Percentiles rank a stretch among this genome's conserved stretches.
Evolutionary conservation across 495 filamentous ascomycete genomes (phyloP).

Genomic region (Arthonia radiata): DNA sequence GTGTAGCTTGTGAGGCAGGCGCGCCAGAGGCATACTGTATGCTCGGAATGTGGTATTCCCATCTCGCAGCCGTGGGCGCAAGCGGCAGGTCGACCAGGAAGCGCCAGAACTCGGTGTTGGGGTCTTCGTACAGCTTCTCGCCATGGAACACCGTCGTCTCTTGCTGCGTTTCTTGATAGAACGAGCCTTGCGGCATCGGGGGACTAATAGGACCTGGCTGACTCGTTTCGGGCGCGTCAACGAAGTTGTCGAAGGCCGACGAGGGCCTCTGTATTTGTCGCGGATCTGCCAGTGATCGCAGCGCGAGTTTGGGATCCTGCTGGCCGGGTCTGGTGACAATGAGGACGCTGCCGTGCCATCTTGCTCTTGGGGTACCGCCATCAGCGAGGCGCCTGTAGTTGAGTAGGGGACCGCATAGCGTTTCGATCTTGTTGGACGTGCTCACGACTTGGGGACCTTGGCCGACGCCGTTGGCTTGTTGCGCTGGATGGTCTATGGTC

Average conservation of each 20-base stretch:
- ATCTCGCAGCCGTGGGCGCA: conserved; percentile 25
- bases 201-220: conserved; percentile 1
- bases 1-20: conserved; percentile 19
- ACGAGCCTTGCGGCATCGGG: conserved; percentile 1
- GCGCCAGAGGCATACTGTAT: conserved; percentile 19
- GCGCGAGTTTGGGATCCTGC: conserved; percentile 21
- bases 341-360: conserved; percentile 66
- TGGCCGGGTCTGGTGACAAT: conserved; percentile 47
- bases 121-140: conserved; percentile 56
- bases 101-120: conserved; percentile 55
- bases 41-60: conserved; percentile 31
- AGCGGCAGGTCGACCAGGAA: conserved; percentile 40
- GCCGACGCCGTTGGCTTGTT: conserved; percentile 10
- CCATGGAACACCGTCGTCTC: conserved; percentile 17
- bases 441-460: conserved; percentile 9
- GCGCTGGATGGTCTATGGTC: too few relatives aligned
- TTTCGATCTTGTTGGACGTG: conserved; percentile 5
- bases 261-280: conserved; percentile 2
- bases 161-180: conserved; percentile 3
- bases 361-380: conserved; percentile 16
- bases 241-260: conserved; percentile 2
- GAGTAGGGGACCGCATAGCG: conserved; percentile 58
- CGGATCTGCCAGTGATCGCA: conserved; percentile 22
- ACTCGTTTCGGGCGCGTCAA: conserved; percentile 6
- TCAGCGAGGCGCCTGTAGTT: conserved; percentile 68